Base-by-base conservation (phyloP, 2,329 filamentous ascomycete species). In the Xylaria sp. region DNA sequence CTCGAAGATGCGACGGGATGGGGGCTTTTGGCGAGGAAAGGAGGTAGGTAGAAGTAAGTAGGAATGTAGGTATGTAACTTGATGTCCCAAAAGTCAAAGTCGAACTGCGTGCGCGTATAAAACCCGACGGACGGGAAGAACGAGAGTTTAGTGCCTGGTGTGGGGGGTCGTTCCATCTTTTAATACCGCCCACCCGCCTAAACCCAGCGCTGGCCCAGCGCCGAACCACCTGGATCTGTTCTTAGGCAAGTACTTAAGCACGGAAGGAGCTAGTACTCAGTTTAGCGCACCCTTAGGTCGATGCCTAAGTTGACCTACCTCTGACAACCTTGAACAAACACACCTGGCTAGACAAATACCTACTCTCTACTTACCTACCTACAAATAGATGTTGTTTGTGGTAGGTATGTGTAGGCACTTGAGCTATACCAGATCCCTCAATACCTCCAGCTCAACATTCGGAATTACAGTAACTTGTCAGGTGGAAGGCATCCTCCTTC, bases 181-280 rank as follows among this genome's bases (percentile, higher is more conserved):
- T 65, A 65, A 65, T 65, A 65, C 59, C 59, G 59, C 59, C 62
- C 58, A 46, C 61, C 57, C 25, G 45, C 51, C 43, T 45, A 57
- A 45, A 45, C 54, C 46, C 57, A 60, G 51, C 57, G 37, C 56
- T 45, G 50, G 46, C 33, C 50, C 40, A 40, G 40, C 21, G 40
- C 5, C 38, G 21, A 33, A 31, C 28, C 28, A 31, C 28, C 28
- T 31, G 9, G 5, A 31, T 4, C 28, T n/a, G n/a, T n/a, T n/a
- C n/a, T n/a, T n/a, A 53, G 42, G 46, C 31, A 45, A 15, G 47
- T 54, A 40, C 19, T 31, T n/a, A n/a, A n/a, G n/a, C n/a, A n/a
- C n/a, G n/a, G 9, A 17, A 17, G 9, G 2, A 42, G 15, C 14
- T 42, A 42, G 37, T 11, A 15, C 14, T 15, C 37, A 40, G 15